Conservation (phyloP, 306 rosid species). For the Fragaria iinumae region DNA sequence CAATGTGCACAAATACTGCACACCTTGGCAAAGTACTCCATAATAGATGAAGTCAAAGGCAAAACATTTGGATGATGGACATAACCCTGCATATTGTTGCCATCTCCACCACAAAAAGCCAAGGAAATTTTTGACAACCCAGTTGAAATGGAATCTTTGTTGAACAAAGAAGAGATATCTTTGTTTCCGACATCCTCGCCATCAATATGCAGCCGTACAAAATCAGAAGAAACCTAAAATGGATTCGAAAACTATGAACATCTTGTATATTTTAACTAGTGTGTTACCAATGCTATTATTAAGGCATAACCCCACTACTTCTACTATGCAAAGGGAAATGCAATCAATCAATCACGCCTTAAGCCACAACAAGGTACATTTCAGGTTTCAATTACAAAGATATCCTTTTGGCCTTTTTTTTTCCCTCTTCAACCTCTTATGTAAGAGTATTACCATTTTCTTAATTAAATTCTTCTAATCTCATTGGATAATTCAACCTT, state of each 20-base stretch:
- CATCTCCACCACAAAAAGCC: slow-evolving; percentile 54
- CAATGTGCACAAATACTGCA: slow-evolving; percentile 19
- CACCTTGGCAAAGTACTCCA: slow-evolving; percentile 63
- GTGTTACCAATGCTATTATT: neutral
- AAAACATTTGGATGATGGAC: slow-evolving; percentile 58
- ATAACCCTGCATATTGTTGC: slow-evolving; percentile 51
- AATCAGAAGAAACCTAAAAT: slow-evolving; percentile 57
- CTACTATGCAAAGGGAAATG: neutral
- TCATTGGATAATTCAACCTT: neutral
- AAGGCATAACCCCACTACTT: neutral
- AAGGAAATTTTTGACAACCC: slow-evolving; percentile 41
- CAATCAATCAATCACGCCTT: neutral
- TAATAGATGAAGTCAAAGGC: slow-evolving; percentile 40
- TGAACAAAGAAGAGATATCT: slow-evolving; percentile 36
- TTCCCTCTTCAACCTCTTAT: neutral
- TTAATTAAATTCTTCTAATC: neutral
- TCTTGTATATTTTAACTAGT: neutral
- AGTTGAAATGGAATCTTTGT: slow-evolving; percentile 28
- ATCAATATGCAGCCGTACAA: slow-evolving; percentile 63
- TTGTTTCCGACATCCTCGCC: slow-evolving; percentile 58
- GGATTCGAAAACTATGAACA: slow-evolving; percentile 26
- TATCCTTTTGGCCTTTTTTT: neutral
- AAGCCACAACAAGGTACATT: neutral
- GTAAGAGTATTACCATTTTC: neutral
- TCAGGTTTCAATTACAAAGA: neutral